Conservation (phyloP, 2,329 filamentous ascomycete genomes). For the Paraphaeosphaeria sporulosa region DNA sequence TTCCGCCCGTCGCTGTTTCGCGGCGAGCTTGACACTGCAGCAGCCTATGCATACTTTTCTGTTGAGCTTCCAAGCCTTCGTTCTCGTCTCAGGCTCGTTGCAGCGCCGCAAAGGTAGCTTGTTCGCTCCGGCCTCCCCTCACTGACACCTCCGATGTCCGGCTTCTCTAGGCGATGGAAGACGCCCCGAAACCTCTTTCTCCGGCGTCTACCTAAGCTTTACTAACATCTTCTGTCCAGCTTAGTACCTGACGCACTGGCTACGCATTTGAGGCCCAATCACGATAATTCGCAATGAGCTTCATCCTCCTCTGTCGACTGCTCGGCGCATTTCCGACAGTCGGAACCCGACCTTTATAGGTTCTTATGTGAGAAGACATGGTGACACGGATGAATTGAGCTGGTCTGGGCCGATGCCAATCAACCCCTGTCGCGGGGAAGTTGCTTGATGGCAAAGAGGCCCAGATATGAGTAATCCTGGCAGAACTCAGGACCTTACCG, state of each 20-base stretch:
- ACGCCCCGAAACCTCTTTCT: not conserved
- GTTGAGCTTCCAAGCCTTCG: not conserved
- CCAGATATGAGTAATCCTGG: too few relatives aligned
- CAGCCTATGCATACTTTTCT: not conserved
- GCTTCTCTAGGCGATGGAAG: not conserved
- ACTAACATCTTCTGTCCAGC: not conserved
- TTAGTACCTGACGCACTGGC: not conserved
- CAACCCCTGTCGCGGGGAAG: not conserved
- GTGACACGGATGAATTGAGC: conserved; percentile 22
- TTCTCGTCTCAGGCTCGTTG: conserved; percentile 27
- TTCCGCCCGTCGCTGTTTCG: conserved; percentile 13
- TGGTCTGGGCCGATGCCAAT: conserved; percentile 12
- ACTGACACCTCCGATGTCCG: conserved; percentile 30
- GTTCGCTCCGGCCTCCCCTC: conserved; percentile 28
- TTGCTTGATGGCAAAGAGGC: too few relatives aligned
- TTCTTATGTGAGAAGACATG: not conserved
- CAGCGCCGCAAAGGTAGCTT: conserved; percentile 20
- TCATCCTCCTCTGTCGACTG: not conserved
- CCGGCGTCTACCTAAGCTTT: conserved; percentile 1
- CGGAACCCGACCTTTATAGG: not conserved
- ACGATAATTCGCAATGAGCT: not conserved
- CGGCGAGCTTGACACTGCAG: not conserved
- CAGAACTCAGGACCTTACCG: too few relatives aligned
- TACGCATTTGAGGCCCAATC: not conserved
- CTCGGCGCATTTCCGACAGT: conserved; percentile 5